Percentiles rank a stretch among this genome's conserved stretches.
phyloP scores from a whole-genome alignment of 208 protist genomes.

The Leishmania gerbilli region DNA sequence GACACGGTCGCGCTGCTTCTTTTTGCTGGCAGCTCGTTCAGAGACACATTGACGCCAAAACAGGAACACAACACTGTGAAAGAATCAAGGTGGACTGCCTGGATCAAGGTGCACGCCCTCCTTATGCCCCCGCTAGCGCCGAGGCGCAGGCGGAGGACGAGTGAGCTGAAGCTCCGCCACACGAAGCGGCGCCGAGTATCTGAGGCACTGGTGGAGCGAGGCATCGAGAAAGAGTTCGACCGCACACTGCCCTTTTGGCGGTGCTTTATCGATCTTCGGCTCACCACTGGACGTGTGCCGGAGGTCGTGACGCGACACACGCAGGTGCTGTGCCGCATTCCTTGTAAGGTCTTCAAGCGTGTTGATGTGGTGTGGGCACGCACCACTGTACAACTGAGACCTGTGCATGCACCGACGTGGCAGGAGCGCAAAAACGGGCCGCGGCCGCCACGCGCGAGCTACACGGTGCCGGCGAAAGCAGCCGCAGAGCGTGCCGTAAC shows the following conservation, averaged over 20 bases:
- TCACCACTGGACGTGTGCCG: slow-evolving; percentile 22
- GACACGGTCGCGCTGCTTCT: background rate
- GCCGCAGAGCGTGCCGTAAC: background rate
- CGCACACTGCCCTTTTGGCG: slow-evolving; percentile 77
- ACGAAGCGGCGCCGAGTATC: slow-evolving; percentile 27
- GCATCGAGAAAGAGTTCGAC: slow-evolving; percentile 54
- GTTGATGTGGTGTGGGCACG: slow-evolving; percentile 74
- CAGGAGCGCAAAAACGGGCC: slow-evolving; percentile 1
- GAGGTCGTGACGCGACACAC: slow-evolving; percentile 38
- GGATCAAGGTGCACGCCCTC: background rate
- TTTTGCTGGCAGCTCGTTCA: no score
- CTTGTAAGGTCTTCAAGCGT: slow-evolving; percentile 53
- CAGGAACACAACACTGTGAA: background rate
- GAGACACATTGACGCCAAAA: background rate
- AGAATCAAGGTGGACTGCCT: background rate
- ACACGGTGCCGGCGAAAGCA: background rate
- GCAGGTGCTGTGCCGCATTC: slow-evolving; percentile 35
- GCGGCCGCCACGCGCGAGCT: background rate
- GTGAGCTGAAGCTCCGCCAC: slow-evolving; percentile 1
- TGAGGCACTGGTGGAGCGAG: slow-evolving; percentile 34
- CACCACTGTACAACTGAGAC: slow-evolving; percentile 39
- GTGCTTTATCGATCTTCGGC: slow-evolving; percentile 51
- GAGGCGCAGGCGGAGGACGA: slow-evolving; percentile 5
- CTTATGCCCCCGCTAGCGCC: background rate
- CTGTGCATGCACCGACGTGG: background rate